Conservation (phyloP, 2,329 filamentous ascomycete genomes). For the Plectosphaerella plurivora region DNA sequence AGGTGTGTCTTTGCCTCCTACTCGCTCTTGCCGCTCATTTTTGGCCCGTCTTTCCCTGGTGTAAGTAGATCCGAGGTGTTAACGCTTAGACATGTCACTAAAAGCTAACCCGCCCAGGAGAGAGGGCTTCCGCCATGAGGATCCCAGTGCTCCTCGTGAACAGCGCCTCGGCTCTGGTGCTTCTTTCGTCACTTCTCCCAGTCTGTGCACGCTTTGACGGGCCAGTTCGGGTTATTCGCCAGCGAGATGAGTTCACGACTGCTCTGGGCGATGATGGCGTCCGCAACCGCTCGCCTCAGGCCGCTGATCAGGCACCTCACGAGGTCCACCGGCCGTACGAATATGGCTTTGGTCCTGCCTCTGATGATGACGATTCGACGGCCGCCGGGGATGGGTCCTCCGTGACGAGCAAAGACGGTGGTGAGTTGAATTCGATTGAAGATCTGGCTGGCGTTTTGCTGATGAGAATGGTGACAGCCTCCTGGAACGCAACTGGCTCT, state of each 20-base stretch:
- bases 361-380: neutral
- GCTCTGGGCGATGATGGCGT: neutral
- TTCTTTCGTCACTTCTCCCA: conserved; percentile 15
- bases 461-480: too few relatives aligned
- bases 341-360: neutral
- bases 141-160: conserved; percentile 22
- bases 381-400: neutral
- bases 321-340: neutral
- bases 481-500: too few relatives aligned
- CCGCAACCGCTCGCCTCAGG: neutral
- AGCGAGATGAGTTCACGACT: neutral
- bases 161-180: conserved; percentile 24
- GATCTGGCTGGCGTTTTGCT: neutral
- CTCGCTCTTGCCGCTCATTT: neutral
- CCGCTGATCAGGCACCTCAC: neutral
- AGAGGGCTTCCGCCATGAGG: conserved; percentile 25
- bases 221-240: neutral
- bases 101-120: neutral
- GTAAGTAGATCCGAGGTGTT: neutral
- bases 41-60: neutral
- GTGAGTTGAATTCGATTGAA: neutral
- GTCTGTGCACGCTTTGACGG: neutral
- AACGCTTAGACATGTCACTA: neutral
- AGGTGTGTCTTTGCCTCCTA: neutral
- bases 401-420: neutral